Percentiles rank a stretch among this genome's conserved stretches.
Conservation (phyloP, 352 stramenopile genomes). For the Phytophthora megakarya region DNA sequence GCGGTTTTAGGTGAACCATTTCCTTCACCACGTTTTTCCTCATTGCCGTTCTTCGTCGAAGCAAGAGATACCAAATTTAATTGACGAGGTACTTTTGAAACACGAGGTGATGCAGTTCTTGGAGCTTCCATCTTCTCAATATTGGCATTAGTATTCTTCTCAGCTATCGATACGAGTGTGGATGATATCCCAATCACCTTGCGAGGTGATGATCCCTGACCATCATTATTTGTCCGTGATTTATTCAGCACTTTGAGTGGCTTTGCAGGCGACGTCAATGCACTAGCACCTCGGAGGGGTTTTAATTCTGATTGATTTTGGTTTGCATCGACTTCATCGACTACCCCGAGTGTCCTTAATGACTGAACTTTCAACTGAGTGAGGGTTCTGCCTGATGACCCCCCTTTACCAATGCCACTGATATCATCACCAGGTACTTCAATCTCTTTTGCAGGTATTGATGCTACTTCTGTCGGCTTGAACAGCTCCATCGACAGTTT, state of each 20-base stretch:
- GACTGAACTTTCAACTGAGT: constrained; percentile 18
- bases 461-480: constrained; percentile 25
- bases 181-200: constrained; percentile 8
- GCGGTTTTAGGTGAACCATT: not conserved
- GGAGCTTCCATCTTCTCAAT: not conserved
- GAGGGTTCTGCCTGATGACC: constrained; percentile 1
- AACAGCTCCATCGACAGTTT: constrained; percentile 5
- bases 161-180: not conserved
- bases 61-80: constrained; percentile 3
- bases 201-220: not conserved
- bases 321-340: not conserved
- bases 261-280: not conserved
- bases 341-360: not conserved
- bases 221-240: not conserved
- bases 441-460: constrained; percentile 15
- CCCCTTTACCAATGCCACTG: not conserved
- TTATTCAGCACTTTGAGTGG: constrained; percentile 12
- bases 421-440: constrained; percentile 5
- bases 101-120: not conserved
- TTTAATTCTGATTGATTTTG: not conserved
- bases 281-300: not conserved
- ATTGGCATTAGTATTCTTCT: not conserved
- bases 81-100: not conserved
- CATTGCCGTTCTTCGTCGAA: not conserved
- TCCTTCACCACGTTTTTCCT: not conserved